These are phyloP conservation scores for Claviceps sp. DNA, from an alignment of 2,329 filamentous ascomycete species.

Conservation along the genomic window DNA sequence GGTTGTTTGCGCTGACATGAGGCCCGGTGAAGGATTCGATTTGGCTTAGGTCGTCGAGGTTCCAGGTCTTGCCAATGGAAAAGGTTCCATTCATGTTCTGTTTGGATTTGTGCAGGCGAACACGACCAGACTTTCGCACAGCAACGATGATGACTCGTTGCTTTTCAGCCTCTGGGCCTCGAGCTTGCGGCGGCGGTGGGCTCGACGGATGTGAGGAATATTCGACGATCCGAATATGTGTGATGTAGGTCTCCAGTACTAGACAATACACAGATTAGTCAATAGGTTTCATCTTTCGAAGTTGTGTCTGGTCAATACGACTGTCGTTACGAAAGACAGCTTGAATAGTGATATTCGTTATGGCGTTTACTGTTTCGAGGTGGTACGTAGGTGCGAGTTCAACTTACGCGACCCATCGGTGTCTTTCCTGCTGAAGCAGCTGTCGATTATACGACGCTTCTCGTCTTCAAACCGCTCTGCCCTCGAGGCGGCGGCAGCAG, in stretches of 20 bases:
- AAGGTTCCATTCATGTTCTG: conserved; percentile 91
- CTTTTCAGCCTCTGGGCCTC: conserved; percentile 63
- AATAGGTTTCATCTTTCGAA: conserved; percentile 1
- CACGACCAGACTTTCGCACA: conserved; percentile 80
- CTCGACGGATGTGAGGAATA: conserved; percentile 70
- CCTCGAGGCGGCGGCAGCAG: conserved; percentile 22
- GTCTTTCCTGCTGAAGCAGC: conserved; percentile 86
- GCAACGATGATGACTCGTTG: conserved; percentile 83
- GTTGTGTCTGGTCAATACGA: too few species aligned
- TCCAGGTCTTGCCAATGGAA: conserved; percentile 97
- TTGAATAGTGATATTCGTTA: not conserved
- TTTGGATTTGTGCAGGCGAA: conserved; percentile 92
- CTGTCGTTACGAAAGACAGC: not conserved
- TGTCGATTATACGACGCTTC: conserved; percentile 86
- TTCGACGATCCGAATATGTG: conserved; percentile 84
- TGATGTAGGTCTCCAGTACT: conserved; percentile 81
- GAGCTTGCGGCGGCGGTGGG: conserved; percentile 70
- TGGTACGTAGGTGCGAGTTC: not conserved
- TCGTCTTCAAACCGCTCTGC: conserved; percentile 94
- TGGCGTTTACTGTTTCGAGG: not conserved
- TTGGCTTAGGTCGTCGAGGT: conserved; percentile 72
- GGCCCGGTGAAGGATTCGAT: conserved; percentile 71
- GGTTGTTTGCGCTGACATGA: conserved; percentile 40
- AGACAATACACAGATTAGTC: conserved; percentile 1
- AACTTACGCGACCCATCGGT: conserved; percentile 69